A percentile compares a stretch with the other conserved stretches of the same genome.
Evolutionary conservation across 805 yeast genomes (phyloP).

Genomic region (Saccharomyces cerevisiae): DNA sequence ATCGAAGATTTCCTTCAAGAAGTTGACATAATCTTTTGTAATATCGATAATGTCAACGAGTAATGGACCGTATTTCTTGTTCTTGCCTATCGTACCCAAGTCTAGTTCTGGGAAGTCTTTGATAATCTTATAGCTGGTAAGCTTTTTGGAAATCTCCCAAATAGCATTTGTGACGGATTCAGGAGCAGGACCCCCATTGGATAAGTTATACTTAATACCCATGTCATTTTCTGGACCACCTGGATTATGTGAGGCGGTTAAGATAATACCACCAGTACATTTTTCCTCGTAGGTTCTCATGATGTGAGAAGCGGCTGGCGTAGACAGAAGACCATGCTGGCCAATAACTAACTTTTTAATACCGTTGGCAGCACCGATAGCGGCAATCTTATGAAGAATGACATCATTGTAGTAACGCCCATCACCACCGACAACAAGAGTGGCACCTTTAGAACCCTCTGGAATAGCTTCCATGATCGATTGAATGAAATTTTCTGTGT

Average conservation of each 20-base stretch:
- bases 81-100: slow-evolving; percentile 46
- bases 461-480: slow-evolving; percentile 81
- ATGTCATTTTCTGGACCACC: slow-evolving; percentile 91
- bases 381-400: slow-evolving; percentile 73
- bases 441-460: slow-evolving; percentile 72
- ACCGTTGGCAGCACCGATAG: slow-evolving; percentile 87
- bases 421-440: slow-evolving; percentile 92
- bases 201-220: slow-evolving; percentile 92
- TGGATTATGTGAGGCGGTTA: slow-evolving; percentile 96
- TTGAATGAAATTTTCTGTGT: slow-evolving; percentile 92
- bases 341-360: slow-evolving; percentile 81
- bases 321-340: slow-evolving; percentile 78
- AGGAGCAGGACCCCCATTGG: slow-evolving; percentile 98
- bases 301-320: slow-evolving; percentile 97
- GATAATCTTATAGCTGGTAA: slow-evolving; percentile 54
- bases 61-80: slow-evolving; percentile 45
- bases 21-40: slow-evolving; percentile 63
- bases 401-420: slow-evolving; percentile 86
- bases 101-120: slow-evolving; percentile 57
- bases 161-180: slow-evolving; percentile 87
- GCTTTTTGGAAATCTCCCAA: slow-evolving; percentile 54
- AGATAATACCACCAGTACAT: slow-evolving; percentile 88
- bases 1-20: slow-evolving; percentile 83
- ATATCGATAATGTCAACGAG: slow-evolving; percentile 79
- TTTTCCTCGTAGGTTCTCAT: slow-evolving; percentile 57